Evolutionary conservation across 345 rosid species (phyloP), one percentile per base, ranked within the genome.

Genomic region (Ricinus communis): DNA sequence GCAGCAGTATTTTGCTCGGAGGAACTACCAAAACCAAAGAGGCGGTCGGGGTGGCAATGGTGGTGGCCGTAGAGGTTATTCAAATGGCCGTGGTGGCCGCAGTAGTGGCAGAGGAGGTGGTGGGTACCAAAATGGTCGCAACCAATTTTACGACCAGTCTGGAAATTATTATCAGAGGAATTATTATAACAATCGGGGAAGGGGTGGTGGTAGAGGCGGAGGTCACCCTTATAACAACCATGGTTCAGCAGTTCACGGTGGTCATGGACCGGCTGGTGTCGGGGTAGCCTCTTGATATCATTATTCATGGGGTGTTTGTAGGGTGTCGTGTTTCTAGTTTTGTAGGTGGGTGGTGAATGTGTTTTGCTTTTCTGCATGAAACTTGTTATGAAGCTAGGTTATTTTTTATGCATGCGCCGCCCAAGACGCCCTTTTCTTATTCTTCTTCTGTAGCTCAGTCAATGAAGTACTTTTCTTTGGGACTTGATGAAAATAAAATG

Each of bases 51-150:
- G 91, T 40, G 81, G 90, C 58, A 67, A 86, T 54, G 83, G 85
- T 33, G 85, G 91, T 73, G 88, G 91, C 27, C 84, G 90, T 7
- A 83, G 90, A 61, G 94, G 92, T 43, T 82, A 87, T 64, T 72
- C 83, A 56, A 91, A 86, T 75, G 96, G 91, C 28, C 88, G 89
- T 52, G 93, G 97, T 40, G 93, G 97, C 57, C 82, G 91, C 49
- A 70, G 80, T 28, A 82, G 89, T 28, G 86, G 90, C 51, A 87
- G 96, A 68, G 90, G 91, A 65, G 73, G 70, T 38, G 88, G 87
- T 41, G 72, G 83, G 63, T 82, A 89, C 79, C 87, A 85, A 76
- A 90, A 89, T 81, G 98, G 93, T 60, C 87, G 92, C 6, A 63
- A 64, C 72, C 85, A 84, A 43, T 81, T 82, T 65, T 80, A 89